Base-by-base conservation (phyloP, 2,329 filamentous ascomycete species). In the Chrysoporthe austroafricana region DNA sequence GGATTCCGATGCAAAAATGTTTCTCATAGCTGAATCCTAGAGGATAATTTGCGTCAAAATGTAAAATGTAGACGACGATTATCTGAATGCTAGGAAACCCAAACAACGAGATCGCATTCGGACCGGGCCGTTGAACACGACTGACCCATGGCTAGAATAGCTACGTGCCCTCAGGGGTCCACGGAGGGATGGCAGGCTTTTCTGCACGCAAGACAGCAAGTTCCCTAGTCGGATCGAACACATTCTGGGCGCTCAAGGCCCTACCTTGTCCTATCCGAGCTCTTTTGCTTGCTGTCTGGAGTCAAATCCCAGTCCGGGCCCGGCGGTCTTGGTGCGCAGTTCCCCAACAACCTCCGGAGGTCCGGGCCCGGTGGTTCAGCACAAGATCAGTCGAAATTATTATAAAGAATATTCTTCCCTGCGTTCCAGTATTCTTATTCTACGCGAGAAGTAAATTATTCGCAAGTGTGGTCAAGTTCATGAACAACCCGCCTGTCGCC, bases 331-430 rank as follows among this genome's bases (percentile, higher is more conserved):
- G 21, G 18, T 61, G 42, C 59, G 59, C 59, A 61, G 42, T 61
- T 61, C 59, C 59, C 59, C 59, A 61, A 48, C 14, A 11, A 46
- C 14, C 42, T 66, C 64, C 64, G 64, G 50, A 58, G 50, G 36
- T 62, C 64, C 58, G 64, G 59, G 39, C 11, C 26, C 43, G 59
- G 50, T n/a, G 32, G 13, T 14, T 26, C 26, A 26, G 26, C 26
- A 26, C 26, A 26, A 26, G 26, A 26, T 26, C 26, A 26, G 26
- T 26, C 26, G 2, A 26, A 26, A 26, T 26, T 26, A 26, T 26
- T 26, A n/a, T 43, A 18, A 58, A 44, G 36, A 21, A n/a, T 11
- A 32, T 52, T 6, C 32, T 32, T 62, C 3, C 21, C 21, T 13
- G 4, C 11, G 14, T 62, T 48, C 13, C 8, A 5, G 36, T 32